phyloP scores from a whole-genome alignment of 2,329 filamentous ascomycete species.

The Aspergillus oerlinghausenensis region DNA sequence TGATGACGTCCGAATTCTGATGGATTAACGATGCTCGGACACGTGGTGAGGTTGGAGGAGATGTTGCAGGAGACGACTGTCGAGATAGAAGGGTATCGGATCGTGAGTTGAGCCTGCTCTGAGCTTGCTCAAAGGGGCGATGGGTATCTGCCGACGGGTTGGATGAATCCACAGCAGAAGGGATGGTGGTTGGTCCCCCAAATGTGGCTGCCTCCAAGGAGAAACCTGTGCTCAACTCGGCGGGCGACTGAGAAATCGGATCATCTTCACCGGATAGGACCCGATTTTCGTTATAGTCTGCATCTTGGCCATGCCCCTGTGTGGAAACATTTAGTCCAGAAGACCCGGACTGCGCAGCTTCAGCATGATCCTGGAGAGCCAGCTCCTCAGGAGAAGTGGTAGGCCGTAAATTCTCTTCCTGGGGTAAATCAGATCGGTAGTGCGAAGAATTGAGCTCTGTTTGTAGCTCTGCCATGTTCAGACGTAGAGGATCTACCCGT shows the following conservation, averaged over 20 bases:
- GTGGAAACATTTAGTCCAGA: slow-evolving; percentile 10
- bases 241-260: slow-evolving; percentile 37
- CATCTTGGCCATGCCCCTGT: slow-evolving; percentile 12
- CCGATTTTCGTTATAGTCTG: slow-evolving; percentile 15
- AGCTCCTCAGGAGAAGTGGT: slow-evolving; percentile 14
- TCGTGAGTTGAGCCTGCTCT: slow-evolving; percentile 28
- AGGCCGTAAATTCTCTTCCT: slow-evolving; percentile 10
- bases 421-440: slow-evolving; percentile 8
- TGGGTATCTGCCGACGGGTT: slow-evolving; percentile 8
- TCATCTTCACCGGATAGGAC: slow-evolving; percentile 31
- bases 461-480: slow-evolving; percentile 29
- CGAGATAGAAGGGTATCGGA: slow-evolving; percentile 39
- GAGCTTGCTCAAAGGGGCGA: slow-evolving; percentile 6
- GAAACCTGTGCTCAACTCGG: slow-evolving; percentile 31
- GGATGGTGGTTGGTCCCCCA: slow-evolving; percentile 17
- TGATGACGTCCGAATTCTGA: slow-evolving; percentile 41
- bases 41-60: slow-evolving; percentile 38
- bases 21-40: slow-evolving; percentile 41
- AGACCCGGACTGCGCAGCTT: slow-evolving; percentile 8
- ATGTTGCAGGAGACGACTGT: slow-evolving; percentile 37
- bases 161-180: slow-evolving; percentile 11
- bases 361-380: slow-evolving; percentile 11
- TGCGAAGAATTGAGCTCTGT: slow-evolving; percentile 22
- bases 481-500: slow-evolving; percentile 24
- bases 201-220: slow-evolving; percentile 25